phyloP scores from a whole-genome alignment of 2,329 filamentous ascomycete species.

The Aspergillus udagawae region DNA sequence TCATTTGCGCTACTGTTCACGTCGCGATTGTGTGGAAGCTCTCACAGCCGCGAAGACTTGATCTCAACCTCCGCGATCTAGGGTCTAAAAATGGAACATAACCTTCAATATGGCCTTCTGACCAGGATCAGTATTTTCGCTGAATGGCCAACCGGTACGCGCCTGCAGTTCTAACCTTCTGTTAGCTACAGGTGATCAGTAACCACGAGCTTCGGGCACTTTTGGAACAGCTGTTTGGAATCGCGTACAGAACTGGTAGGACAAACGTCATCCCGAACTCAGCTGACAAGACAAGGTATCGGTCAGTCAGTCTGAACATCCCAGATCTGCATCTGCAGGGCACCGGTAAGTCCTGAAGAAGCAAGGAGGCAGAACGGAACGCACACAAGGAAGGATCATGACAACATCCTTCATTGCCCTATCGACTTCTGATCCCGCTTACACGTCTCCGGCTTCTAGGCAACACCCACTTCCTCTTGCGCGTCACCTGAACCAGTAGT shows the following conservation, averaged over 20 bases:
- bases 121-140: background rate
- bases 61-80: background rate
- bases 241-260: background rate
- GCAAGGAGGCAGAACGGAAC: background rate
- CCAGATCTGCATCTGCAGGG: background rate
- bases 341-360: background rate
- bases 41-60: background rate
- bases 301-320: background rate
- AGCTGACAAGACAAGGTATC: background rate
- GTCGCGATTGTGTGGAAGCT: background rate
- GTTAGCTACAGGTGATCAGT: background rate
- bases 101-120: background rate
- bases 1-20: background rate
- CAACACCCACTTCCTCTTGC: background rate
- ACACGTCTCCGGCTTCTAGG: background rate
- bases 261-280: background rate
- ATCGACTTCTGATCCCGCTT: background rate
- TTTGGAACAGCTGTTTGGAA: background rate
- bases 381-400: background rate
- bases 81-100: background rate
- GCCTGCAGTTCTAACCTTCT: background rate
- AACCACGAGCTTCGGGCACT: background rate
- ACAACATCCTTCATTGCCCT: background rate
- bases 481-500: background rate
- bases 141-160: background rate